Evolutionary conservation across 2,329 filamentous ascomycete species (phyloP).

Genomic region (Xylaria sp.): DNA sequence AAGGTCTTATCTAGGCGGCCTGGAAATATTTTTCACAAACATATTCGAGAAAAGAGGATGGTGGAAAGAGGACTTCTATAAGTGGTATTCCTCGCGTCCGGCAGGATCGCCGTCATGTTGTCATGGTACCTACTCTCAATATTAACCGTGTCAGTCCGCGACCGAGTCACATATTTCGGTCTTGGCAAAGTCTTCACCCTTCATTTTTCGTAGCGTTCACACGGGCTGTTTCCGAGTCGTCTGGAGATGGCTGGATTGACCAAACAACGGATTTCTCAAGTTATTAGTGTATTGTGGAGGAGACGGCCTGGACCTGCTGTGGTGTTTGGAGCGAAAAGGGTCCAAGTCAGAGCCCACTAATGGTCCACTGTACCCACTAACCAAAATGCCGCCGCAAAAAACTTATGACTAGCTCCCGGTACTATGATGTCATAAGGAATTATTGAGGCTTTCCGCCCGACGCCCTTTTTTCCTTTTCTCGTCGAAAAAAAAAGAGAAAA

Average conservation of each 20-base stretch:
- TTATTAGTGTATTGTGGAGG: slow-evolving; percentile 5
- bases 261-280: neutral
- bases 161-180: no score
- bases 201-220: neutral
- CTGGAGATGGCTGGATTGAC: neutral
- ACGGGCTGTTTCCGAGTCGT: neutral
- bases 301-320: neutral
- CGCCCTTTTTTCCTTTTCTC: neutral
- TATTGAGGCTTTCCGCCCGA: slow-evolving; percentile 2
- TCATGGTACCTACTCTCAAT: neutral
- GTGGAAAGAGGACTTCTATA: slow-evolving; percentile 6
- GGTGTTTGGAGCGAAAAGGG: slow-evolving; percentile 5
- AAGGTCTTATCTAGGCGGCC: neutral
- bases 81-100: slow-evolving; percentile 17
- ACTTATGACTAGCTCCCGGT: neutral
- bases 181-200: neutral
- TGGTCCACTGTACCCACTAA: slow-evolving; percentile 12
- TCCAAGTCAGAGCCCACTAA: slow-evolving; percentile 9
- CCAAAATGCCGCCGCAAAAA: slow-evolving; percentile 17
- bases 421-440: slow-evolving; percentile 22
- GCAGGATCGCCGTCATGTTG: slow-evolving; percentile 6
- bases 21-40: neutral
- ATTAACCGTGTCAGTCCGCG: no score
- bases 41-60: neutral
- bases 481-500: neutral